These are phyloP conservation scores for Begonia masoniana DNA, from an alignment of 306 rosid genomes.

Conservation along the genomic window DNA sequence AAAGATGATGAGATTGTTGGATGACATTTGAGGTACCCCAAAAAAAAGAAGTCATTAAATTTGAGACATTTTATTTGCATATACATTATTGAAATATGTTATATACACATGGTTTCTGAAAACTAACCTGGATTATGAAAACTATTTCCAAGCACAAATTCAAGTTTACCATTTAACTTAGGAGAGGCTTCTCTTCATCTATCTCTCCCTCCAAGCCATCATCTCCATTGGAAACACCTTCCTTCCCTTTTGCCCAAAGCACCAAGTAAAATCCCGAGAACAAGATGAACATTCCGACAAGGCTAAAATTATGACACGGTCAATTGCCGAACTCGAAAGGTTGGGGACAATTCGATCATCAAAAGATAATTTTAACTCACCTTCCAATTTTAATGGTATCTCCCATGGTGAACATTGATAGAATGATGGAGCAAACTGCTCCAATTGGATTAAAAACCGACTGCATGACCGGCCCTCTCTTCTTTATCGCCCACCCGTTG, in stretches of 20 bases:
- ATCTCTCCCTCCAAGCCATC: conserved; percentile 27
- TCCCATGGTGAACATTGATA: conserved; percentile 37
- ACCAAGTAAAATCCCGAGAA: conserved; percentile 75
- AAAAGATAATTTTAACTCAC: conserved; percentile 13
- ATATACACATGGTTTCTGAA: not conserved
- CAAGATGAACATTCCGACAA: conserved; percentile 68
- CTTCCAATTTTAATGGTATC: conserved; percentile 51
- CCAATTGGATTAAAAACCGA: conserved; percentile 73
- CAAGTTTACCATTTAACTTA: not conserved
- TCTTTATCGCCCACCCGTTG: conserved; percentile 82
- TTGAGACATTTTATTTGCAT: not conserved
- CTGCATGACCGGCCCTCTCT: conserved; percentile 79
- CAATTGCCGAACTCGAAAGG: too few species aligned
- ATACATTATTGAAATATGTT: not conserved
- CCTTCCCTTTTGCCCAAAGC: conserved; percentile 85
- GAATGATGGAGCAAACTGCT: conserved; percentile 57
- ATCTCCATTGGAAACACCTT: conserved; percentile 22
- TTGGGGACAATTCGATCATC: not conserved
- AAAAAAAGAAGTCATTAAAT: too few species aligned
- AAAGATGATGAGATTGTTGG: too few species aligned
- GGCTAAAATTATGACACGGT: conserved; percentile 25
- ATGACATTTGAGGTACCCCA: too few species aligned
- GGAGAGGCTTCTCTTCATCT: conserved; percentile 52
- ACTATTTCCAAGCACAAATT: not conserved
- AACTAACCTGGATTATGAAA: too few species aligned